Conservation (phyloP, 176 grass and related monocot genomes). For the Juncus effusus region DNA sequence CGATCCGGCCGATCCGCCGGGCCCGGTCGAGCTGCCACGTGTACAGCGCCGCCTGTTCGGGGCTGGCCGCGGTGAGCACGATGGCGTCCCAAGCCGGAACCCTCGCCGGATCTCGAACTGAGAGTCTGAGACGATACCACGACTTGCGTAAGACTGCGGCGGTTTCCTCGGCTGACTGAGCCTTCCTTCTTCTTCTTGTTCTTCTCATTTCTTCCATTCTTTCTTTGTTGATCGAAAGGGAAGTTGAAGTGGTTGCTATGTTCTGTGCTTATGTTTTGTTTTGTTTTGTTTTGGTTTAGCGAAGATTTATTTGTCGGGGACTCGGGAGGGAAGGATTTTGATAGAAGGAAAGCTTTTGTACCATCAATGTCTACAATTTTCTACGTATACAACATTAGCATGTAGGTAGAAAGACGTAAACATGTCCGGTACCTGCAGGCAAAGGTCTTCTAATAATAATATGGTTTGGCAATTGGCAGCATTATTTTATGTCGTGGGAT, state of each 20-base stretch:
- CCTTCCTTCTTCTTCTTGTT: slow-evolving; percentile 7
- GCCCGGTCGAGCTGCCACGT: slow-evolving; percentile 61
- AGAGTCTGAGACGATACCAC: slow-evolving; percentile 73
- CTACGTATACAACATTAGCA: neutral
- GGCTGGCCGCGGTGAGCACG: slow-evolving; percentile 77
- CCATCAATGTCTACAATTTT: neutral
- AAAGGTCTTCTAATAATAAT: too few relatives aligned
- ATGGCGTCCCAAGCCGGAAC: slow-evolving; percentile 79
- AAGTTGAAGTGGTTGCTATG: neutral
- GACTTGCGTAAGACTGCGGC: slow-evolving; percentile 67
- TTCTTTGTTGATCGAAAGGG: neutral
- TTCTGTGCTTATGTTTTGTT: neutral
- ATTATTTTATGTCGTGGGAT: too few relatives aligned
- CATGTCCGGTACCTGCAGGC: too few relatives aligned
- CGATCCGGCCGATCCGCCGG: slow-evolving; percentile 53
- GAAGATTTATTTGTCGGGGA: neutral
- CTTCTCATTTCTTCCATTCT: slow-evolving; percentile 11
- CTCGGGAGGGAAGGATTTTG: neutral
- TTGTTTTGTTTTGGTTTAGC: neutral
- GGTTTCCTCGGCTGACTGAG: slow-evolving; percentile 47
- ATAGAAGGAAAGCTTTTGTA: neutral
- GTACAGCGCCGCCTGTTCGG: slow-evolving; percentile 78
- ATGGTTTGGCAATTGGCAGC: too few relatives aligned
- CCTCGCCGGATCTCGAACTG: slow-evolving; percentile 60
- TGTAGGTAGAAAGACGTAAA: too few relatives aligned